Conservation (phyloP, 1,284 basidiomycete species). For the Moniliophthora roreri region DNA sequence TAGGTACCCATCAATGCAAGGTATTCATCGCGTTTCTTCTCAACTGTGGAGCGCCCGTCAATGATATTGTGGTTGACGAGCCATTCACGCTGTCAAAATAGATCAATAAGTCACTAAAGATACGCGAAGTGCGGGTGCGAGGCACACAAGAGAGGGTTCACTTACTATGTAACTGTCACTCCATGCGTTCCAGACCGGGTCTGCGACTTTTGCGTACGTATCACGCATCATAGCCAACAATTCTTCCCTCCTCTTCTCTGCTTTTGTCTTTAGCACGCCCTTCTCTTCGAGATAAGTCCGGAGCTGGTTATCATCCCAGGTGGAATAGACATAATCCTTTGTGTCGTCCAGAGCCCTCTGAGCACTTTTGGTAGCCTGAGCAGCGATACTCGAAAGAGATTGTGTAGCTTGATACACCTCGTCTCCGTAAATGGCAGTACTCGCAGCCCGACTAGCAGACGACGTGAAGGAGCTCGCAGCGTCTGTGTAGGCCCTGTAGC, state of each 20-base stretch:
- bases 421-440: conserved; percentile 60
- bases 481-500: conserved; percentile 57
- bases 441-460: conserved; percentile 52
- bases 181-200: conserved; percentile 83
- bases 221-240: conserved; percentile 70
- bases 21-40: conserved; percentile 72
- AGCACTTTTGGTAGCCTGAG: conserved; percentile 61
- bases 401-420: conserved; percentile 47
- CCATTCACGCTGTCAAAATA: conserved; percentile 66
- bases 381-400: conserved; percentile 37
- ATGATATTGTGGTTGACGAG: conserved; percentile 76
- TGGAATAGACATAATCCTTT: conserved; percentile 85
- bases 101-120: conserved; percentile 2
- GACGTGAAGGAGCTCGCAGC: conserved; percentile 54
- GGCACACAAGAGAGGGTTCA: too few relatives aligned
- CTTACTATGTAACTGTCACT: conserved; percentile 80
- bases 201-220: conserved; percentile 61
- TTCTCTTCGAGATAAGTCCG: conserved; percentile 73
- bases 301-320: conserved; percentile 81
- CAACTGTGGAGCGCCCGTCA: conserved; percentile 44
- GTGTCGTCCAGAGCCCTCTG: conserved; percentile 64
- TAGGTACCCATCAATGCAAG: conserved; percentile 73
- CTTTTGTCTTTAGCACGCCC: conserved; percentile 68
- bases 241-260: conserved; percentile 62
- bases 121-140: background rate